Conservation (phyloP, 2,329 filamentous ascomycete species). For the Dothiorella sarmentorum region DNA sequence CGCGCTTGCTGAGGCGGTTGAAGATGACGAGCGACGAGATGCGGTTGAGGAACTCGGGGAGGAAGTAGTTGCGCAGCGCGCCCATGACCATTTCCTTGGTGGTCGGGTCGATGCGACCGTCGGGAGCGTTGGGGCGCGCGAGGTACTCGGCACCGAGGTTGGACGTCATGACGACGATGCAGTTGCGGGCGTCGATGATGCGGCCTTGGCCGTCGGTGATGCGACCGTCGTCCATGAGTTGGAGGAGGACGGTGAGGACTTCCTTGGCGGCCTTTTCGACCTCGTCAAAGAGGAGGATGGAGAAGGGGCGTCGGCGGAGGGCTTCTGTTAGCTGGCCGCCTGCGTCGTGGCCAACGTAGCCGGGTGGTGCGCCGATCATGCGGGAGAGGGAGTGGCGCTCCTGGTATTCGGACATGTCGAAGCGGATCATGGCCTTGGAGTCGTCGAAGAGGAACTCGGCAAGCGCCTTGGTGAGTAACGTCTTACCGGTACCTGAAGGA, state of each 20-base stretch:
- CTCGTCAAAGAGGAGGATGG: constrained; percentile 95
- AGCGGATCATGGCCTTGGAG: constrained; percentile 93
- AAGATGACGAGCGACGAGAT: constrained; percentile 97
- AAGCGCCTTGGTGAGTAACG: constrained; percentile 90
- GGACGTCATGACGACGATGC: constrained; percentile 98
- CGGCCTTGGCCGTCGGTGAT: constrained; percentile 98
- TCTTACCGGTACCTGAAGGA: constrained; percentile 97
- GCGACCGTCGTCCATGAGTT: constrained; percentile 98
- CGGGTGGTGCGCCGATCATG: constrained; percentile 96
- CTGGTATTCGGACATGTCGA: constrained; percentile 99
- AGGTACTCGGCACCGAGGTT: constrained; percentile 95
- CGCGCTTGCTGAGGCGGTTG: constrained; percentile 84
- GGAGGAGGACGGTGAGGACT: constrained; percentile 91
- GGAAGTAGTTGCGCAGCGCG: constrained; percentile 89
- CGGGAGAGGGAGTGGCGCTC: constrained; percentile 91
- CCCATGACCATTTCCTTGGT: constrained; percentile 89
- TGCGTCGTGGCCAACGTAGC: constrained; percentile 94
- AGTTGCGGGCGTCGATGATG: constrained; percentile 92
- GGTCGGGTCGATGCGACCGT: constrained; percentile 80
- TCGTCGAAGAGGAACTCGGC: constrained; percentile 99
- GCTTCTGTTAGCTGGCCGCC: constrained; percentile 95
- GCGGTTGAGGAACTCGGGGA: constrained; percentile 97
- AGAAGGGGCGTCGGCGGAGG: constrained; percentile 91
- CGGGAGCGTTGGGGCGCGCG: constrained; percentile 69
- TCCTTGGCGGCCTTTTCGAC: constrained; percentile 99